phyloP scores from a whole-genome alignment of 2,329 filamentous ascomycete species.

The Diaporthe helianthi region DNA sequence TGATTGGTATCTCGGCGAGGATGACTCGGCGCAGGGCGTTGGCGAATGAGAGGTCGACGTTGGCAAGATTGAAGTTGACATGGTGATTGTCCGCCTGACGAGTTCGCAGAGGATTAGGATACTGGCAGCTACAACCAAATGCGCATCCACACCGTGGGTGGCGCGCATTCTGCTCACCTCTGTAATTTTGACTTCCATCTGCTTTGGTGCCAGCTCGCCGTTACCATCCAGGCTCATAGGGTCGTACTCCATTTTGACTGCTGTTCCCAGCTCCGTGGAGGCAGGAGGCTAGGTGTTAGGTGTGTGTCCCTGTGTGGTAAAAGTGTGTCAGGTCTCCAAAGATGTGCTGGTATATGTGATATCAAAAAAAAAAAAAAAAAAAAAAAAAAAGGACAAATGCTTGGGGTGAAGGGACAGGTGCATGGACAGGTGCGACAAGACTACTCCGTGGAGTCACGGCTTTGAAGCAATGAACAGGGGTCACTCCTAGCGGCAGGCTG shows the following conservation, averaged over 20 bases:
- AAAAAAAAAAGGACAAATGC: neutral
- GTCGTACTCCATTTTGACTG: slow-evolving; percentile 62
- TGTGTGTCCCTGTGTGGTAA: neutral
- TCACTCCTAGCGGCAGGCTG: neutral
- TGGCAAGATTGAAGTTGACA: slow-evolving; percentile 90
- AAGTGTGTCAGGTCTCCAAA: neutral
- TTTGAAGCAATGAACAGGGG: slow-evolving; percentile 13
- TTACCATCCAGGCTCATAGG: slow-evolving; percentile 61
- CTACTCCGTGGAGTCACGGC: too few relatives aligned
- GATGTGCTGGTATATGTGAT: neutral
- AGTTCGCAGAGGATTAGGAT: slow-evolving; percentile 36
- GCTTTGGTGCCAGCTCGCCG: slow-evolving; percentile 49
- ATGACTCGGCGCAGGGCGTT: slow-evolving; percentile 92
- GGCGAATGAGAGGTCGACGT: slow-evolving; percentile 88
- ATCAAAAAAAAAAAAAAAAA: neutral
- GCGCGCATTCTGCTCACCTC: slow-evolving; percentile 53
- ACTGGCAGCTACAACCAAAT: neutral
- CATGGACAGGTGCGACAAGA: neutral
- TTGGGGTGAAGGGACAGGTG: neutral
- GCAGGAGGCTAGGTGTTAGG: neutral
- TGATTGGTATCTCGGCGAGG: slow-evolving; percentile 90
- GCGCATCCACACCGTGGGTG: neutral
- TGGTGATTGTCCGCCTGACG: slow-evolving; percentile 76
- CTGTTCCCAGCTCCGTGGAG: neutral
- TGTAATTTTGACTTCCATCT: slow-evolving; percentile 60